Evolutionary conservation across 345 rosid genomes (phyloP), one percentile per base, ranked within the genome.

Genomic region (Geranium brycei): DNA sequence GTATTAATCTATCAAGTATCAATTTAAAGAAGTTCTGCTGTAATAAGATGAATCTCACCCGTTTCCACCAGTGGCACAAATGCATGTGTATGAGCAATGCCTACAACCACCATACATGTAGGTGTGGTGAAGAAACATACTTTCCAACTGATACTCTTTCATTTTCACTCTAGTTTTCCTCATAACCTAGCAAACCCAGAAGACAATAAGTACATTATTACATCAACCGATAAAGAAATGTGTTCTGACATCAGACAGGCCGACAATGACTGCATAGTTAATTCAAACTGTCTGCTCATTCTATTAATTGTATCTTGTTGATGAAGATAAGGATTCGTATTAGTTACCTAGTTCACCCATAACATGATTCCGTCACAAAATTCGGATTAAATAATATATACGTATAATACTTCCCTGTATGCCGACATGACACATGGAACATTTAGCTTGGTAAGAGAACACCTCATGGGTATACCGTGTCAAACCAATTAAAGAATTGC

Each of bases 71-170:
- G 98, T 89, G 58, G 98, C 98, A 73, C 96, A 91, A 16, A 91
- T 85, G 73, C 98, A 89, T 31, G 96, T 91, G 76, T 91, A 91
- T 23, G 96, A 89, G 78, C 95, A 87, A 71, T 87, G 95, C 82
- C 98, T 83, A 71, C 98, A 91, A 59, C 96, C 95, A 64, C 98
- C 96, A 58, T 85, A 87, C 92, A 89, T 85, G 73, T 89, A 89
- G 28, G 85, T 85, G 76, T 91, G 96, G 74, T 91, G 96, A 71
- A 87, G 84, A 83, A 91, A 91, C 78, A 81, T 79, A 81, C 98
- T 91, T 76, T 91, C 96, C 83, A 89, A 75, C 78, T 89, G 96
- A 81, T 91, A 91, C 72, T 91, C 98, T 76, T 75, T 85, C 92
- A 89, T 85, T 67, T 82, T 85, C 17, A 70, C 81, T 66, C 60